Conservation (phyloP, 106 monocot genomes). For the Dendrobium nobile region DNA sequence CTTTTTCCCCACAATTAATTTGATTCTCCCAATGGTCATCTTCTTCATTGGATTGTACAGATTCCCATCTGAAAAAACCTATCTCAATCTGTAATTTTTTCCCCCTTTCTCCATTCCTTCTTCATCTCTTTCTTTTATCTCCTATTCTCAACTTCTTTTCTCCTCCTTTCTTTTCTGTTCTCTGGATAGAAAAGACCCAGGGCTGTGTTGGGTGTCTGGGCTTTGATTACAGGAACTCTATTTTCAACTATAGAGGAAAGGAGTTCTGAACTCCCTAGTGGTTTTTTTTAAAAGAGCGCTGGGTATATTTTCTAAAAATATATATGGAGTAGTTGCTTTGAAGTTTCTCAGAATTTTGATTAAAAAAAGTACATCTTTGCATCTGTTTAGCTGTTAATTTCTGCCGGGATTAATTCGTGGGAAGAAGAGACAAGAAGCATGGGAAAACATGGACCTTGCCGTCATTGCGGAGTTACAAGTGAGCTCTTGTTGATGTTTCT, state of each 20-base stretch:
- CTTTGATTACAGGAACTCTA: neutral
- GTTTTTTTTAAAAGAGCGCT: constrained; percentile 6
- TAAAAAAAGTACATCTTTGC: neutral
- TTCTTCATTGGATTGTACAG: constrained; percentile 35
- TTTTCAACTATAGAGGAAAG: constrained; percentile 1
- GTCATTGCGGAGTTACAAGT: constrained; percentile 99
- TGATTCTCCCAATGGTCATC: constrained; percentile 12
- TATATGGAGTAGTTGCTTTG: constrained; percentile 8
- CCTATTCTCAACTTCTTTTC: neutral
- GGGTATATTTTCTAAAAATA: neutral
- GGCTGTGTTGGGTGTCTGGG: neutral
- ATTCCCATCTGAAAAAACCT: constrained; percentile 39
- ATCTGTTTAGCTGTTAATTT: neutral
- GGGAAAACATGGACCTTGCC: constrained; percentile 98
- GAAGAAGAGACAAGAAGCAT: constrained; percentile 31
- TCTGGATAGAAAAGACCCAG: neutral
- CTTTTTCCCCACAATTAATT: constrained; percentile 6
- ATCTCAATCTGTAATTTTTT: constrained; percentile 19
- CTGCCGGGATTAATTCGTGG: constrained; percentile 9
- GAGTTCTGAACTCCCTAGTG: constrained; percentile 12
- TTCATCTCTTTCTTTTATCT: neutral
- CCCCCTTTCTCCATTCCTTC: constrained; percentile 7
- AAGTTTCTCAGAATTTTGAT: constrained; percentile 11
- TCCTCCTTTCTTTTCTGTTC: constrained; percentile 1
- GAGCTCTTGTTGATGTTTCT: constrained; percentile 54